phyloP scores from a whole-genome alignment of 2,329 filamentous ascomycete species.

The Diaporthe sp. region DNA sequence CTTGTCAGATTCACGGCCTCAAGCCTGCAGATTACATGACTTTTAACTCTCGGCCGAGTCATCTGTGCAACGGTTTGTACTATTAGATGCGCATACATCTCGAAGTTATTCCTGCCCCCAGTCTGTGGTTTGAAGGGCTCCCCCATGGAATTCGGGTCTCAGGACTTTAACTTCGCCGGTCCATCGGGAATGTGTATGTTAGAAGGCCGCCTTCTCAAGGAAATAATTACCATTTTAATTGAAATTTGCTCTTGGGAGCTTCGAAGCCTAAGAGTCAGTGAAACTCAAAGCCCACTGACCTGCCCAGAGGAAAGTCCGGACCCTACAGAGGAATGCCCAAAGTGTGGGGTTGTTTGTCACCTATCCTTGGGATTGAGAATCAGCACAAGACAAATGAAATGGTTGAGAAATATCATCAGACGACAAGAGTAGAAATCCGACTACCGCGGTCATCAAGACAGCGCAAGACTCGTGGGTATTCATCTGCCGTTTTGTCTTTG shows the following conservation, averaged over 20 bases:
- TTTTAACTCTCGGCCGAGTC: too few relatives aligned
- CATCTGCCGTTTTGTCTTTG: not conserved
- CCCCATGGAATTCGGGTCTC: not conserved
- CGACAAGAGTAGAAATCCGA: not conserved
- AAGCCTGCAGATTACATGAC: too few relatives aligned
- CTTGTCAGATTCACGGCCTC: too few relatives aligned
- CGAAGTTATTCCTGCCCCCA: not conserved
- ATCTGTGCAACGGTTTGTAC: too few relatives aligned
- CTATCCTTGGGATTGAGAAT: not conserved
- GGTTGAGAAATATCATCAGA: not conserved
- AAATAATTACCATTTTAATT: not conserved
- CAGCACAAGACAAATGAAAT: too few relatives aligned
- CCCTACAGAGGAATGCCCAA: not conserved
- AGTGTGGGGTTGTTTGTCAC: not conserved
- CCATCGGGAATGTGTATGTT: not conserved
- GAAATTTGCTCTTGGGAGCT: not conserved
- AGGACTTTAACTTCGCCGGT: not conserved
- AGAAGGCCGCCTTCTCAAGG: too few relatives aligned
- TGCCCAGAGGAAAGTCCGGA: too few relatives aligned
- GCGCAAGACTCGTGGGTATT: not conserved
- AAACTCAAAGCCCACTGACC: not conserved
- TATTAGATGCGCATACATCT: too few relatives aligned
- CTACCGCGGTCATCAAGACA: not conserved
- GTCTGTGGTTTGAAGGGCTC: not conserved
- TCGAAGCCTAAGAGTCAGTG: not conserved